These are phyloP conservation scores for Tetrapisispora pingtungensis DNA, from an alignment of 805 yeast genomes.

Conservation along the genomic window DNA sequence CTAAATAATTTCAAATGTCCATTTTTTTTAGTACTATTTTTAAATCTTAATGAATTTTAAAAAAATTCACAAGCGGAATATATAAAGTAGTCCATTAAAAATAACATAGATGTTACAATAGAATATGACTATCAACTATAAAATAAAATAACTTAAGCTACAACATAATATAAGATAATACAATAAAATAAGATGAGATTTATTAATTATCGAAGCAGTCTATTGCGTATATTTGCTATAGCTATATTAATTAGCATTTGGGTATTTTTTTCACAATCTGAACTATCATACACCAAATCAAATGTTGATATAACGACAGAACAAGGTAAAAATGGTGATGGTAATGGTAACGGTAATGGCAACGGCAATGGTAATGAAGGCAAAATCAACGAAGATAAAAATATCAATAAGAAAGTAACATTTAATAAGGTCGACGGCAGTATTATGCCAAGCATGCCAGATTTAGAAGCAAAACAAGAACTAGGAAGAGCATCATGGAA, in stretches of 20 bases:
- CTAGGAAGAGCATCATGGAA: slow-evolving; percentile 91
- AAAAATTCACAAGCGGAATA: too few species aligned
- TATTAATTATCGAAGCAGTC: background rate
- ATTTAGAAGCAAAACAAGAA: slow-evolving; percentile 57
- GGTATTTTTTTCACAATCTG: slow-evolving; percentile 18
- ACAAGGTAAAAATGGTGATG: too few species aligned
- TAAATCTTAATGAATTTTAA: too few species aligned
- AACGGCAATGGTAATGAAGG: too few species aligned
- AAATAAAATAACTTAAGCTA: background rate
- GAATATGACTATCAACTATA: too few species aligned
- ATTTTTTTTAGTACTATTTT: too few species aligned
- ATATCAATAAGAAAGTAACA: background rate
- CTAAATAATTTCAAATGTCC: too few species aligned
- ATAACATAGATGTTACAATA: too few species aligned
- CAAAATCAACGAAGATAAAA: background rate
- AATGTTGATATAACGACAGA: background rate
- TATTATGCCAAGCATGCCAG: slow-evolving; percentile 92
- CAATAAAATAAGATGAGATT: background rate
- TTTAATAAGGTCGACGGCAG: slow-evolving; percentile 24
- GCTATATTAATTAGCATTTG: slow-evolving; percentile 15
- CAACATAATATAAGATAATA: too few species aligned
- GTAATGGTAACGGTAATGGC: background rate
- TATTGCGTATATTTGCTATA: slow-evolving; percentile 9
- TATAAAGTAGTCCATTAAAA: too few species aligned
- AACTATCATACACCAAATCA: slow-evolving; percentile 22